These are phyloP conservation scores for Hippophae tibetana DNA, from an alignment of 306 rosid species.

Conservation along the genomic window DNA sequence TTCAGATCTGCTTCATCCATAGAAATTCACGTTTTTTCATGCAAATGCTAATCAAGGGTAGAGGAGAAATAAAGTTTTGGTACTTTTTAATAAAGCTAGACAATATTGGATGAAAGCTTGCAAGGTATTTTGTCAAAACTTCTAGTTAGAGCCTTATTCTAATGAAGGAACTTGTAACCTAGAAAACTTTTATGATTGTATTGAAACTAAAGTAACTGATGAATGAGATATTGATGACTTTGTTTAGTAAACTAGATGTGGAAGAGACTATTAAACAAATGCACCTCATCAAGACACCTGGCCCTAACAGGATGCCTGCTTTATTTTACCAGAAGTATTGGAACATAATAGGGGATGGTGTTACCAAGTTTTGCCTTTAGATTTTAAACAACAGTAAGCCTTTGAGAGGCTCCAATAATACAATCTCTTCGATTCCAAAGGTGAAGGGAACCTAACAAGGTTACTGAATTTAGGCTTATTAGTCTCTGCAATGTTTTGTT, in stretches of 20 bases:
- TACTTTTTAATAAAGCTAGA: too few relatives aligned
- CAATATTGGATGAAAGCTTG: too few relatives aligned
- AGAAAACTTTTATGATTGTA: too few relatives aligned
- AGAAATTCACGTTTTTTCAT: too few relatives aligned
- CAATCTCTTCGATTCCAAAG: neutral
- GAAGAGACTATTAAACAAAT: neutral
- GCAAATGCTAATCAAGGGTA: too few relatives aligned
- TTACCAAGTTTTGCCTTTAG: neutral
- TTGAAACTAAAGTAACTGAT: neutral
- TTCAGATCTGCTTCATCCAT: too few relatives aligned
- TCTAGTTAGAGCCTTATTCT: too few relatives aligned
- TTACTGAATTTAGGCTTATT: neutral
- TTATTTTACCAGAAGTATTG: neutral
- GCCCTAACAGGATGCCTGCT: neutral
- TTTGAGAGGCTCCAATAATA: neutral
- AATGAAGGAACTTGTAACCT: too few relatives aligned
- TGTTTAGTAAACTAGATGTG: neutral
- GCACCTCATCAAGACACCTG: neutral
- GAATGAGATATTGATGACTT: neutral
- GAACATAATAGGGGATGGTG: neutral
- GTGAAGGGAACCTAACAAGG: neutral
- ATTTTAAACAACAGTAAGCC: neutral
- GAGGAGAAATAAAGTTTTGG: too few relatives aligned
- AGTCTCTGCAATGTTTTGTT: neutral
- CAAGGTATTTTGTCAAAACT: too few relatives aligned